These are phyloP conservation scores for Canna indica DNA, from an alignment of 176 grass and related monocot species.

Conservation along the genomic window DNA sequence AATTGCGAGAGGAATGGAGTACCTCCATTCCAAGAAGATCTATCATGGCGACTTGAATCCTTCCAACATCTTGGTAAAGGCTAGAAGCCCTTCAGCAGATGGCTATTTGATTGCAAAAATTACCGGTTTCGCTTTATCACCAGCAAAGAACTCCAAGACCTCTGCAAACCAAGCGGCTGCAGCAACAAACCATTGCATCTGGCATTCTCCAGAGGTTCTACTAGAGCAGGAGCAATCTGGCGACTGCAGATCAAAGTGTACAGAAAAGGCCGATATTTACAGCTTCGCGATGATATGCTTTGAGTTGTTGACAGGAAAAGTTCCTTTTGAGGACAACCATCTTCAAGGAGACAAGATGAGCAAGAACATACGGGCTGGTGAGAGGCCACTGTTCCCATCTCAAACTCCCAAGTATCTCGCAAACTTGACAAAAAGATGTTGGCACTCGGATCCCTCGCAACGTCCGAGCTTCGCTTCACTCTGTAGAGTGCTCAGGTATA, in stretches of 20 bases:
- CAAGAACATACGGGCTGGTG: slow-evolving; percentile 14
- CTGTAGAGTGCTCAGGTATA: slow-evolving; percentile 16
- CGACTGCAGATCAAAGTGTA: not conserved
- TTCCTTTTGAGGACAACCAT: slow-evolving; percentile 16
- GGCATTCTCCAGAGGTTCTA: slow-evolving; percentile 16
- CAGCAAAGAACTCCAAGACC: slow-evolving; percentile 8
- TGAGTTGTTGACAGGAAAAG: slow-evolving; percentile 15
- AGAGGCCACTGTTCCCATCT: slow-evolving; percentile 20
- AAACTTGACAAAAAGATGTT: slow-evolving; percentile 14
- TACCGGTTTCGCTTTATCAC: not conserved
- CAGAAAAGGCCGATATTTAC: slow-evolving; percentile 20
- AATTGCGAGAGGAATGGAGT: slow-evolving; percentile 27
- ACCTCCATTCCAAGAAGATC: slow-evolving; percentile 15
- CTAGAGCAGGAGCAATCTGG: slow-evolving; percentile 12
- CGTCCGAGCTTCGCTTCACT: slow-evolving; percentile 16
- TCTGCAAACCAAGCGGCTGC: not conserved
- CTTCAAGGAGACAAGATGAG: slow-evolving; percentile 23
- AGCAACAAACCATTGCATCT: slow-evolving; percentile 10
- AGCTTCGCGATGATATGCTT: slow-evolving; percentile 26
- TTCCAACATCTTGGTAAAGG: slow-evolving; percentile 16
- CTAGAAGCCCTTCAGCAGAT: not conserved
- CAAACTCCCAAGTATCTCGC: slow-evolving; percentile 17
- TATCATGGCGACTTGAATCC: slow-evolving; percentile 19
- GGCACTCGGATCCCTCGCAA: slow-evolving; percentile 18
- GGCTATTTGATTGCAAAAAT: slow-evolving; percentile 16